Base-by-base conservation (phyloP, 345 rosid genomes). In the Abelmoschus esculentus region DNA sequence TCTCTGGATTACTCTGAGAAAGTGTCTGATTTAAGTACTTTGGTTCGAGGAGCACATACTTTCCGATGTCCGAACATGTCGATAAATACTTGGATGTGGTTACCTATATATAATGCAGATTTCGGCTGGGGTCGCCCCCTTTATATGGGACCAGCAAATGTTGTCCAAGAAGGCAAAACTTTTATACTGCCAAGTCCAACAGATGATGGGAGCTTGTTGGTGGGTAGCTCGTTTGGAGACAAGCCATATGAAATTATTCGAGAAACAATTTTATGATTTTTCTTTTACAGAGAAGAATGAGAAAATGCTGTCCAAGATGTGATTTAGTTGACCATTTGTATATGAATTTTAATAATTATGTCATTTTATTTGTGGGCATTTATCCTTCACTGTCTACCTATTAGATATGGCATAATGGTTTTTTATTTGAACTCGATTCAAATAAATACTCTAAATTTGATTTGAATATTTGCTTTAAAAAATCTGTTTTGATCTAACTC, bases 111-210 rank as follows among this genome's bases (percentile, higher is more conserved):
- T 36, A 88, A 81, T 15, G 86, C 88, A 0, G 86, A 86, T 75
- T 86, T 88, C 28, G 85, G 90, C 4, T 81, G 84, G 84, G 93
- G 89, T 2, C 56, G 83, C 40, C 83, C 86, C 17, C 70, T 83
- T 0, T 84, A 72, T 52, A 67, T 76, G 82, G 82, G 87, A 14
- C 87, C 82, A 0, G 85, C 84, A 17, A 74, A 77, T n/a, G 67
- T 79, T 36, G 66, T 46, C 11, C 54, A 56, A 8, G 90, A 88
- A 72, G 90, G 88, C 0, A 50, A 70, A 3, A 46, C 77, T 0
- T 73, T 67, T 67, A 46, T 86, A 15, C 47, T 84, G 57, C 85
- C 86, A 0, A 81, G 82, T 55, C 67, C 87, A n/a, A 53, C 54
- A 0, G 15, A 32, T 15, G 65, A 32, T 60, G 65, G 65, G 44